Evolutionary conservation across 345 rosid species (phyloP), one percentile per base, ranked within the genome.

Genomic region (Syzygium oleosum): DNA sequence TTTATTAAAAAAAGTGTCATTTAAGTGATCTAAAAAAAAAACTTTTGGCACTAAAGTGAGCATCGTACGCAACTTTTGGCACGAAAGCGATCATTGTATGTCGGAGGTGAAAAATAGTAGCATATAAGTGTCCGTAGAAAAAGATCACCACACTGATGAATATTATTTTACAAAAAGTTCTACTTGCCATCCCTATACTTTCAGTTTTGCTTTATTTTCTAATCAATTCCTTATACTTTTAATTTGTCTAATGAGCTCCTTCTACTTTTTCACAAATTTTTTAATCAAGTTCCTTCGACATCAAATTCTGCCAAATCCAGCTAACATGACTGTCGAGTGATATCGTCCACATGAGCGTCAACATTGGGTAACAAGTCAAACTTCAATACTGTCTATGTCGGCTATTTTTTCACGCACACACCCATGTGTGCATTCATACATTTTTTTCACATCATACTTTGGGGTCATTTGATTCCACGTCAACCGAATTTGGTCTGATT

Each of bases 231-330:
- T 51, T 51, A 1, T 51, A 51, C 2, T 56, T 22, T 56, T 55
- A 7, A 55, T 55, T 56, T 56, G 27, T 9, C 12, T 7, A 22
- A 56, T 22, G 0, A 56, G 23, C 22, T 56, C 61, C 5, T 56
- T 22, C 6, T 10, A 58, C 0, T 56, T 21, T 22, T 22, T 22
- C n/a, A 25, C 0, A 56, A 58, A 1, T 25, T 58, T 58, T 58
- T 11, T 58, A 58, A 5, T 58, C 0, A 0, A 25, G 15, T 58
- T 6, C 29, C 3, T 58, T 0, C 5, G 0, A 58, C 29, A 58
- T 6, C 14, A 58, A 25, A 58, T 58, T 7, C 0, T 0, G 6
- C 1, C 0, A 10, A 1, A 22, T 9, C 59, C 61, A 56, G 2
- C 27, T 56, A 9, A 23, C 29, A 25, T 25, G 63, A 11, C 3